Evolutionary conservation across 129 eudicot genomes (phyloP), one percentile per base, ranked within the genome.

Genomic region (Heracleum sosnowskyi): DNA sequence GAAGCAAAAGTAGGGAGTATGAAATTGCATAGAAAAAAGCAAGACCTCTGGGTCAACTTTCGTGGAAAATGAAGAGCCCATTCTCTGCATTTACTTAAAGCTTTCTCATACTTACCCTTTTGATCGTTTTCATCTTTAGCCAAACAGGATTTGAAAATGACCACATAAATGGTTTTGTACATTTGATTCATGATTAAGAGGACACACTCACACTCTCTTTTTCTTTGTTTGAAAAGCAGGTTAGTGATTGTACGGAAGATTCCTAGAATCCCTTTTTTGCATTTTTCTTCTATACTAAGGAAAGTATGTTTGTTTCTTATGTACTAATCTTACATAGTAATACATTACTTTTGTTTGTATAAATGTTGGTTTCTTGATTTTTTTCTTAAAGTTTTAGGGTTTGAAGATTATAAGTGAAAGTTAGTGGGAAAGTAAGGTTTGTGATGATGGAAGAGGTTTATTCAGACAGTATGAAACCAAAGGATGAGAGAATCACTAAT

Each of bases 231-330:
- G 0, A 72, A 72, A 39, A 11, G 76, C 20, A 24, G 76, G 49
- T 72, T 71, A 78, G 74, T 78, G 81, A 36, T 64, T 78, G 81
- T 78, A 42, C 81, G 46, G 55, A 64, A 41, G 74, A 62, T 63
- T 62, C 74, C 17, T 31, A 28, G 28, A 36, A 28, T 62, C 55
- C 5, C 69, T 6, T 76, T 34, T 64, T 28, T 16, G 1, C 81
- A 31, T 45, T 66, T 76, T 16, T 40, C 75, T 66, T 64, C 63
- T 28, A 4, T 42, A 9, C 44, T 44, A 78, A 68, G 75, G 22
- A 66, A 66, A 66, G 64, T 60, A 70, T 45, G 18, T 41, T 20
- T 73, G 12, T 73, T 73, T 73, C 9, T n/a, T 41, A 37, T 37
- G 40, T 37, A 37, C 40, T 37, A 37, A 37, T 37, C 40, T 0